A percentile compares a stretch with the other conserved stretches of the same genome.
Evolutionary conservation across 2,329 filamentous ascomycete species (phyloP).

Genomic region (Cordyceps farinosa): DNA sequence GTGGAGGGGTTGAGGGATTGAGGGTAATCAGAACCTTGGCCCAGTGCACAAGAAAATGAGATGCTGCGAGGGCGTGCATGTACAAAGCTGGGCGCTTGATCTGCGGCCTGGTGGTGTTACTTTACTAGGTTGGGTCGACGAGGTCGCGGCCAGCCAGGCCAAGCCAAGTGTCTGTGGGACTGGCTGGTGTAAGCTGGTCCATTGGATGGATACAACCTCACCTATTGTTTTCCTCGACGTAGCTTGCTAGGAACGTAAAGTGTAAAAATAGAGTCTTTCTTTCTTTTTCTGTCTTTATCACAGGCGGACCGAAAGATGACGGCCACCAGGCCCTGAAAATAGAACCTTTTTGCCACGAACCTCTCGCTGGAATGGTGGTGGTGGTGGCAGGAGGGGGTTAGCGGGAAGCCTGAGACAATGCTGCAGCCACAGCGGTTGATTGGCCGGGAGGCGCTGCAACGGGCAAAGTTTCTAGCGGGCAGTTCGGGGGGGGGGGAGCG

Average conservation of each 20-base stretch:
- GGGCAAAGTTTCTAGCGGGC: neutral
- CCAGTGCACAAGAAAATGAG: no score
- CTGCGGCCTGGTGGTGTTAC: neutral
- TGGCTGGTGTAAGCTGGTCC: no score
- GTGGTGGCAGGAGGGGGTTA: neutral
- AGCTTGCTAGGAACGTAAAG: no score
- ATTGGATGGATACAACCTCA: no score
- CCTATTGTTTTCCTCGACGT: no score
- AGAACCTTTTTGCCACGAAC: neutral
- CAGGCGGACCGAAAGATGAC: neutral
- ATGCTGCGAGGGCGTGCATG: neutral
- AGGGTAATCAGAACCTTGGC: no score
- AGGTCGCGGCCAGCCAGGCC: neutral
- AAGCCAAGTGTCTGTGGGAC: no score
- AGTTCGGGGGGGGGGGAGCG: neutral
- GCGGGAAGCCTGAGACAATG: neutral
- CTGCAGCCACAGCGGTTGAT: neutral
- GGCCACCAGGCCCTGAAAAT: neutral
- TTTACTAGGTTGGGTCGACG: neutral
- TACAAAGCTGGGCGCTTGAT: neutral
- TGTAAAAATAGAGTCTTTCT: no score
- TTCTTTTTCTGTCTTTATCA: neutral
- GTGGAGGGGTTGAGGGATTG: neutral
- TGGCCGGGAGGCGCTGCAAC: neutral
- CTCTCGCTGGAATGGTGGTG: neutral